Evolutionary conservation across 2,329 filamentous ascomycete species (phyloP), one percentile per base, ranked within the genome.

Genomic region (Trichoderma koningii): DNA sequence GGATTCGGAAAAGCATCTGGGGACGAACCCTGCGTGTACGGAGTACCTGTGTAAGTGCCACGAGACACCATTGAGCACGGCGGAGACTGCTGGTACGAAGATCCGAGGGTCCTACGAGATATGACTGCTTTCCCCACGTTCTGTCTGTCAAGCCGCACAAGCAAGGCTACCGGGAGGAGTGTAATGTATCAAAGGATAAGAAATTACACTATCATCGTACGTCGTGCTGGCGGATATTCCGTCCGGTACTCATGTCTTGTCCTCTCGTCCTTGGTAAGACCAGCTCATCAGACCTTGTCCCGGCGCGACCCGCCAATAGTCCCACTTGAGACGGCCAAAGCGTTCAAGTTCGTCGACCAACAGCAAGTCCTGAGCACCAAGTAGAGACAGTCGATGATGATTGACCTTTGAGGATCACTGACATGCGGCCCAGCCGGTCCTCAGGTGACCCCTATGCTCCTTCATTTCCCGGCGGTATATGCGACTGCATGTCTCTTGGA

Each of bases 271-370:
- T 14, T 38, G 10, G 45, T 17, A 5, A 41, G 44, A 50, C 56
- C 28, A 41, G 38, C 38, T 28, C 57, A 52, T 26, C 45, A 53
- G 47, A 51, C 59, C 38, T 26, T 53, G 59, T 47, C 59, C 59
- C 48, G 59, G 59, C 38, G 41, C 59, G 59, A 62, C 59, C 59
- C 59, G 59, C 59, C 56, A 38, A 41, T 45, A 19, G 48, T 41
- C 21, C 59, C 59, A 52, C 48, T 41, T 12, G 38, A 44, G 38
- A 52, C 47, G 21, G 48, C 34, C 47, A 42, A 61, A 41, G 47
- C 19, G 57, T 21, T 38, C 26, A 23, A 23, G 2, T 23, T 23
- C 21, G 19, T 50, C 19, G 19, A 61, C 57, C 57, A 61, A 51
- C 59, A 30, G 56, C 30, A 60, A 50, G 41, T 15, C n/a, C 12